phyloP scores from a whole-genome alignment of 1,139 yeast genomes.

The Debaryomyces psychrophilus region DNA sequence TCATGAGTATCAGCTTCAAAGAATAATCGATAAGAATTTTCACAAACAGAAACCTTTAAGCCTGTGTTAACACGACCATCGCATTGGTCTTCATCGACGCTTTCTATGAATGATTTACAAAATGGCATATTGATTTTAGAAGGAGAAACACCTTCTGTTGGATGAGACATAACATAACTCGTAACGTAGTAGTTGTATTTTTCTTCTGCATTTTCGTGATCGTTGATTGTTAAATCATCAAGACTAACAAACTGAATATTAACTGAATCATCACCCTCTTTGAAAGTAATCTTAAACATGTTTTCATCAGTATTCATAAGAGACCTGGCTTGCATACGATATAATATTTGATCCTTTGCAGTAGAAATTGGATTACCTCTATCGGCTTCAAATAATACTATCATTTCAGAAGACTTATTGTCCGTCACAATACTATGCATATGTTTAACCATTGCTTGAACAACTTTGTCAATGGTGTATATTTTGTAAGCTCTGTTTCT shows the following conservation, averaged over 20 bases:
- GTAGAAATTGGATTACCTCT: constrained; percentile 65
- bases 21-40: constrained; percentile 76
- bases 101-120: constrained; percentile 61
- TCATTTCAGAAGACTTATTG: constrained; percentile 77
- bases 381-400: constrained; percentile 81
- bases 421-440: constrained; percentile 81
- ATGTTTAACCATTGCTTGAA: constrained; percentile 88
- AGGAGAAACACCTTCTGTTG: constrained; percentile 96
- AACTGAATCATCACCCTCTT: constrained; percentile 55
- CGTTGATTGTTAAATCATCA: constrained; percentile 84
- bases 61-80: constrained; percentile 72
- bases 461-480: constrained; percentile 91
- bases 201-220: constrained; percentile 74
- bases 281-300: constrained; percentile 83
- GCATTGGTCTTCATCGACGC: constrained; percentile 59
- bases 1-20: constrained; percentile 85
- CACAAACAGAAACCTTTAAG: constrained; percentile 79
- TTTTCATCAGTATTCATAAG: constrained; percentile 85
- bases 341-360: constrained; percentile 85
- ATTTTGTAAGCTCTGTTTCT: constrained; percentile 90
- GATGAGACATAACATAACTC: constrained; percentile 90
- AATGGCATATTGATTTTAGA: constrained; percentile 75
- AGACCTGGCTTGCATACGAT: constrained; percentile 84
- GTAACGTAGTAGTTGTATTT: constrained; percentile 93
- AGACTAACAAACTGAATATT: constrained; percentile 82